phyloP scores from a whole-genome alignment of 306 rosid species.

The Acacia confusa region DNA sequence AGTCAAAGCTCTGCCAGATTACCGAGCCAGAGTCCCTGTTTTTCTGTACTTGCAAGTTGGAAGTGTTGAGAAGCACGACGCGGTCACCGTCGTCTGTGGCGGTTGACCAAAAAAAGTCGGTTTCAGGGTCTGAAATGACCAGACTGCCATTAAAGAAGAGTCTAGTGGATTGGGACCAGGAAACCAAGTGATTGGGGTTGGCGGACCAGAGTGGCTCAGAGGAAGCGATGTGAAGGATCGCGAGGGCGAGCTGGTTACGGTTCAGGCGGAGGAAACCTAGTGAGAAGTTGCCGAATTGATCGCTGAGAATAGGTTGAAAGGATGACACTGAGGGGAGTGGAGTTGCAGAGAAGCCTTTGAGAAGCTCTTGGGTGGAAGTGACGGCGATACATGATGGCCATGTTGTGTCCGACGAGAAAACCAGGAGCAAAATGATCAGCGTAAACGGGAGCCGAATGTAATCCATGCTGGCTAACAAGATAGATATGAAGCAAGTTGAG shows the following conservation, averaged over 20 bases:
- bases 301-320: slow-evolving; percentile 68
- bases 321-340: slow-evolving; percentile 48
- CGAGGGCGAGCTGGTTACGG: slow-evolving; percentile 53
- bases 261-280: slow-evolving; percentile 75
- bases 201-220: slow-evolving; percentile 69
- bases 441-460: slow-evolving; percentile 19
- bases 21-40: slow-evolving; percentile 3
- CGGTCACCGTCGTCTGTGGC: slow-evolving; percentile 46
- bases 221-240: slow-evolving; percentile 68
- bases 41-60: slow-evolving; percentile 57
- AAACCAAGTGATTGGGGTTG: slow-evolving; percentile 37
- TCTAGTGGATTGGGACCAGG: slow-evolving; percentile 60
- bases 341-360: slow-evolving; percentile 50
- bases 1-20: slow-evolving; percentile 77
- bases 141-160: slow-evolving; percentile 78
- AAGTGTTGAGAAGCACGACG: slow-evolving; percentile 57
- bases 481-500: background rate
- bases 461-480: slow-evolving; percentile 40
- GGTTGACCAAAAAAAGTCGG: slow-evolving; percentile 65
- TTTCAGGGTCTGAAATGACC: slow-evolving; percentile 48
- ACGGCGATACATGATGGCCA: slow-evolving; percentile 16
- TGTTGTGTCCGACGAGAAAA: slow-evolving; percentile 20
- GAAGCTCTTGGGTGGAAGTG: slow-evolving; percentile 38
- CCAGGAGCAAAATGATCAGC: background rate
- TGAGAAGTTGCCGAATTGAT: slow-evolving; percentile 62